phyloP scores from a whole-genome alignment of 495 filamentous ascomycete genomes.

The Penicillium cataractarum region DNA sequence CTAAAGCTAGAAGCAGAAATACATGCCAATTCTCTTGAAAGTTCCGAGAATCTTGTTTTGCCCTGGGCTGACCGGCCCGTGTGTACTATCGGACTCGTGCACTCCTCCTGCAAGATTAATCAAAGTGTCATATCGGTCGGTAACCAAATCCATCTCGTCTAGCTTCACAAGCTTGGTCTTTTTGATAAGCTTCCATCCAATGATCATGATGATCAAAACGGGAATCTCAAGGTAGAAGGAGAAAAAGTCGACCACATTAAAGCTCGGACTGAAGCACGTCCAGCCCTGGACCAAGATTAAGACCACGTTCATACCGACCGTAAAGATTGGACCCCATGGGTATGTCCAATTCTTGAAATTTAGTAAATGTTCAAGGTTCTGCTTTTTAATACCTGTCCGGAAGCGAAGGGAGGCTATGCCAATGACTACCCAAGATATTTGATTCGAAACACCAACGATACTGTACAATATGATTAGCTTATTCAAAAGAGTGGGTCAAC shows the following conservation, averaged over 20 bases:
- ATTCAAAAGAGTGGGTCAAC: background rate
- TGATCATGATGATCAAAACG: conserved; percentile 53
- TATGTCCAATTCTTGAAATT: conserved; percentile 66
- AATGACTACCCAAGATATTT: conserved; percentile 64
- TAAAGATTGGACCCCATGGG: conserved; percentile 56
- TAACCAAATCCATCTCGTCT: conserved; percentile 53
- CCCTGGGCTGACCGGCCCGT: too few relatives aligned
- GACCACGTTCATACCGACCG: conserved; percentile 54
- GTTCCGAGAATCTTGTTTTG: too few relatives aligned
- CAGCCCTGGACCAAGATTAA: conserved; percentile 65
- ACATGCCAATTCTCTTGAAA: too few relatives aligned
- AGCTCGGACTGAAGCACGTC: conserved; percentile 57
- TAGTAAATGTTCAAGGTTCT: conserved; percentile 59
- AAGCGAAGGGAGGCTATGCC: conserved; percentile 62
- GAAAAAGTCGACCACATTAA: conserved; percentile 54
- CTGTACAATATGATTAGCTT: background rate
- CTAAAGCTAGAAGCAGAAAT: too few relatives aligned
- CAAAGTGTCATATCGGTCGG: conserved; percentile 48
- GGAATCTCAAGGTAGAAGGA: conserved; percentile 54
- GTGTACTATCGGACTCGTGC: too few relatives aligned
- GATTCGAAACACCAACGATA: conserved; percentile 65
- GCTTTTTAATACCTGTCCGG: conserved; percentile 53
- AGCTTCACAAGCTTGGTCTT: conserved; percentile 42
- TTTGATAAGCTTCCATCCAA: conserved; percentile 53
- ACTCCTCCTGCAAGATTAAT: too few relatives aligned